phyloP scores from a whole-genome alignment of 2,329 filamentous ascomycete species.

The Penicillium italicum region DNA sequence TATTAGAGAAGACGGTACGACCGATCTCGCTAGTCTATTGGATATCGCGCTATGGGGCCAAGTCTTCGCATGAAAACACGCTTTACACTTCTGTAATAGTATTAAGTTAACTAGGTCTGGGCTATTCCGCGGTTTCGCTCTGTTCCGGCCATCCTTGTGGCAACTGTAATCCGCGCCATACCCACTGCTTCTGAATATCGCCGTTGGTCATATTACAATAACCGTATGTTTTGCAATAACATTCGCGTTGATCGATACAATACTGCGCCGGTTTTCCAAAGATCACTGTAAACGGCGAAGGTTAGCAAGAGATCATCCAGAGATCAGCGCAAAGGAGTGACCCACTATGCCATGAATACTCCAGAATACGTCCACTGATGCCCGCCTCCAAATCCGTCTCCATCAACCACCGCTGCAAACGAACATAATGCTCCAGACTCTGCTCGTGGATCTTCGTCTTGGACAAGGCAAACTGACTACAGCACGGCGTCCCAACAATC shows the following conservation, averaged over 20 bases:
- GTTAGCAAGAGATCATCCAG: neutral
- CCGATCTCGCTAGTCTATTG: neutral
- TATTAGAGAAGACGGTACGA: neutral
- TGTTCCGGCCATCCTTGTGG: slow-evolving; percentile 19
- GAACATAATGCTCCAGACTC: slow-evolving; percentile 44
- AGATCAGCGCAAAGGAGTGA: slow-evolving; percentile 19
- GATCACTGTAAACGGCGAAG: slow-evolving; percentile 15
- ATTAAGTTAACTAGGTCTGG: too few species aligned
- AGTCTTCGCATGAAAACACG: neutral
- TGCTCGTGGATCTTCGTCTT: slow-evolving; percentile 43
- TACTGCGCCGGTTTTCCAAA: slow-evolving; percentile 24
- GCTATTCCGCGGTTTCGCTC: neutral
- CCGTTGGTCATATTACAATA: slow-evolving; percentile 24
- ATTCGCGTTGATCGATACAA: slow-evolving; percentile 18
- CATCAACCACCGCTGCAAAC: slow-evolving; percentile 48
- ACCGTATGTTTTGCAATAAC: slow-evolving; percentile 26
- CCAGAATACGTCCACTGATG: slow-evolving; percentile 50
- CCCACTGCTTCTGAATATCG: slow-evolving; percentile 20
- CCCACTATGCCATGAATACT: slow-evolving; percentile 56
- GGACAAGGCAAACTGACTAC: slow-evolving; percentile 52
- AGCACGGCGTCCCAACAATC: slow-evolving; percentile 47
- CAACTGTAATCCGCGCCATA: slow-evolving; percentile 20
- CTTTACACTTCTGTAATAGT: neutral
- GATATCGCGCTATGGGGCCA: neutral
- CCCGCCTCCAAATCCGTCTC: slow-evolving; percentile 45